Conservation (phyloP, 495 filamentous ascomycete species). For the Jackrogersella minutella region DNA sequence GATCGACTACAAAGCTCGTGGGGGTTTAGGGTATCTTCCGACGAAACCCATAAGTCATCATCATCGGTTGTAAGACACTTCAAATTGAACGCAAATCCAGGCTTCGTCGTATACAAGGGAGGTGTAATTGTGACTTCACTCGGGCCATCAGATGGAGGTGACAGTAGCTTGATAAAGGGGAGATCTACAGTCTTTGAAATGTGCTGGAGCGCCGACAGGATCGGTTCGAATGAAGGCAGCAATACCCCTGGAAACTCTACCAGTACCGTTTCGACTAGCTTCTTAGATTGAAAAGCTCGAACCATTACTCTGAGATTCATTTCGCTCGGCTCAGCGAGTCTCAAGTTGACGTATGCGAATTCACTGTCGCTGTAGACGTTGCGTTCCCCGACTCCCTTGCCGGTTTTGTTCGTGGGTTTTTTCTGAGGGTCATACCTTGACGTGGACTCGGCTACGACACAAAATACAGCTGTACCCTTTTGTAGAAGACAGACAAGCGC, state of each 20-base stretch:
- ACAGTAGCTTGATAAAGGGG: conserved; percentile 67
- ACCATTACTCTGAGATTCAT: conserved; percentile 12
- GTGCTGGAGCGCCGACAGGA: conserved; percentile 65
- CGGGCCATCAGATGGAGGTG: conserved; percentile 43
- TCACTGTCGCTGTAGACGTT: conserved; percentile 10
- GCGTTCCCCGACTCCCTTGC: not conserved
- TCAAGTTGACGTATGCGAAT: conserved; percentile 23
- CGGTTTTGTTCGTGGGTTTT: not conserved
- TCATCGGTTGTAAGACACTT: conserved; percentile 53
- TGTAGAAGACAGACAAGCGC: conserved; percentile 66
- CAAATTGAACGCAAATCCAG: conserved; percentile 63
- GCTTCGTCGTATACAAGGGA: conserved; percentile 60
- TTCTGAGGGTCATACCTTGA: not conserved
- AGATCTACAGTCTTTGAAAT: conserved; percentile 59
- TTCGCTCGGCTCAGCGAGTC: conserved; percentile 25
- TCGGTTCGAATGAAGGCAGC: conserved; percentile 69
- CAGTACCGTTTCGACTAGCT: conserved; percentile 47
- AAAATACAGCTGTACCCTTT: conserved; percentile 58
- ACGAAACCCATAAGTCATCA: conserved; percentile 42
- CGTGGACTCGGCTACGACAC: conserved; percentile 55
- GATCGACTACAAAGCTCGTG: conserved; percentile 51
- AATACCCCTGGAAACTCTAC: conserved; percentile 76
- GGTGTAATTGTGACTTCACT: conserved; percentile 40
- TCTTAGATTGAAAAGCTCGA: conserved; percentile 19
- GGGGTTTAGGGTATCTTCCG: conserved; percentile 48